phyloP scores from a whole-genome alignment of 2,329 filamentous ascomycete species.

The Penicillium sp. region DNA sequence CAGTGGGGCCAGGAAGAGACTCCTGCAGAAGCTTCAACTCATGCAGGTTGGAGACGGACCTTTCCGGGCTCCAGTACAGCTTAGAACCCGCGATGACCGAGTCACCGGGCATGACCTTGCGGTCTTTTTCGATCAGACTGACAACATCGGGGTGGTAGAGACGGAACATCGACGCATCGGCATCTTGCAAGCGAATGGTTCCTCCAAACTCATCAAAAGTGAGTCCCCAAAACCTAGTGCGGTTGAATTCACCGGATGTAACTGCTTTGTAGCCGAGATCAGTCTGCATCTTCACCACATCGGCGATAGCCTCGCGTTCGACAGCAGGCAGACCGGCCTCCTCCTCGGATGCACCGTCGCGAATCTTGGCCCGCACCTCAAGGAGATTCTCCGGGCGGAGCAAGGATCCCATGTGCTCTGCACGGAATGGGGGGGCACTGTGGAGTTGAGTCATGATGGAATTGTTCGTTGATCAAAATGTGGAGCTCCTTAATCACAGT shows the following conservation, averaged over 20 bases:
- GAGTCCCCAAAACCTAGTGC: constrained; percentile 25
- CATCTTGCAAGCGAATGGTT: constrained; percentile 26
- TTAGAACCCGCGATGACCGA: constrained; percentile 28
- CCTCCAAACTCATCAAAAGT: constrained; percentile 28
- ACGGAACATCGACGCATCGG: constrained; percentile 28
- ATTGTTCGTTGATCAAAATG: not conserved
- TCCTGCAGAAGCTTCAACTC: constrained; percentile 23
- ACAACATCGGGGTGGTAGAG: constrained; percentile 30
- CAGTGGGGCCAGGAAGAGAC: not conserved
- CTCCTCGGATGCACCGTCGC: constrained; percentile 19
- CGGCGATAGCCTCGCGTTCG: constrained; percentile 17
- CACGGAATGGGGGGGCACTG: constrained; percentile 24
- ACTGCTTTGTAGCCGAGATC: constrained; percentile 24
- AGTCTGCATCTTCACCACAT: constrained; percentile 24
- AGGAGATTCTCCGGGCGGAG: constrained; percentile 21
- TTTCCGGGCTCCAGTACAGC: constrained; percentile 18
- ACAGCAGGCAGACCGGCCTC: constrained; percentile 19
- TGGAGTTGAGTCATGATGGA: constrained; percentile 16
- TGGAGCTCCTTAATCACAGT: not conserved
- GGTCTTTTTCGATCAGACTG: constrained; percentile 27
- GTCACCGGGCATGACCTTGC: constrained; percentile 30
- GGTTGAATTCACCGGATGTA: constrained; percentile 23
- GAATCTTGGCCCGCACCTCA: constrained; percentile 19
- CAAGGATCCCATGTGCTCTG: constrained; percentile 25
- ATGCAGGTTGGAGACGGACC: constrained; percentile 23